Percentiles rank a stretch among this genome's conserved stretches.
Evolutionary conservation across 176 grass and related monocot species (phyloP).

Genomic region (Oryza meridionalis): DNA sequence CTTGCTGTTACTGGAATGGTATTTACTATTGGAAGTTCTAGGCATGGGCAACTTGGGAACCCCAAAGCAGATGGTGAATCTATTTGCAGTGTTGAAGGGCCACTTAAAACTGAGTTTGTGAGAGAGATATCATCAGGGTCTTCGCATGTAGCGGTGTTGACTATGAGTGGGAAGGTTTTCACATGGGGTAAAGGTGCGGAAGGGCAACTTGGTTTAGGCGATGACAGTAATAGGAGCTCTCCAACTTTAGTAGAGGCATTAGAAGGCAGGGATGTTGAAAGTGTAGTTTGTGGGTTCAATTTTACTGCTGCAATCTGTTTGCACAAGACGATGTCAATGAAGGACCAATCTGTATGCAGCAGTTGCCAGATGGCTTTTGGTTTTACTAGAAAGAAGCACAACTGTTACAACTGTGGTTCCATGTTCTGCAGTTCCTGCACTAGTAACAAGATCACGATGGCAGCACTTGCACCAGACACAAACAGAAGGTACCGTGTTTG

Average conservation of each 20-base stretch:
- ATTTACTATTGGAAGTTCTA: conserved; percentile 72
- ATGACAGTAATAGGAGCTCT: conserved; percentile 61
- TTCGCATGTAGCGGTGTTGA: conserved; percentile 71
- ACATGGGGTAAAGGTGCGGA: conserved; percentile 87
- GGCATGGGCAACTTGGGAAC: conserved; percentile 85
- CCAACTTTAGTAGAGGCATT: conserved; percentile 75
- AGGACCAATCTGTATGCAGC: conserved; percentile 75
- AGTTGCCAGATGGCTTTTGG: conserved; percentile 78
- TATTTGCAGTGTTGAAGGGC: conserved; percentile 68
- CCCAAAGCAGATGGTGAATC: conserved; percentile 59
- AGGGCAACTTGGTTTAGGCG: conserved; percentile 93
- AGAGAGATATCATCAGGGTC: conserved; percentile 82
- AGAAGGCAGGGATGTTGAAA: conserved; percentile 80
- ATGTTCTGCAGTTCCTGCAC: conserved; percentile 86
- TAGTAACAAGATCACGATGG: conserved; percentile 64
- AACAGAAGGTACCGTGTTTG: conserved; percentile 78
- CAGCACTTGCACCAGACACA: conserved; percentile 71
- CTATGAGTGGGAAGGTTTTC: conserved; percentile 78
- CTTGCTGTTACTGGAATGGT: conserved; percentile 71
- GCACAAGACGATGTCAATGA: conserved; percentile 81
- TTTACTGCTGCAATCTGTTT: conserved; percentile 75
- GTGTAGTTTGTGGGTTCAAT: conserved; percentile 84
- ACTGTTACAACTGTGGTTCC: conserved; percentile 92
- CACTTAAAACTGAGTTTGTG: conserved; percentile 80
- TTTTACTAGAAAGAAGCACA: conserved; percentile 89